phyloP scores from a whole-genome alignment of 169 alveolate species.

The Plasmodium ovale region DNA sequence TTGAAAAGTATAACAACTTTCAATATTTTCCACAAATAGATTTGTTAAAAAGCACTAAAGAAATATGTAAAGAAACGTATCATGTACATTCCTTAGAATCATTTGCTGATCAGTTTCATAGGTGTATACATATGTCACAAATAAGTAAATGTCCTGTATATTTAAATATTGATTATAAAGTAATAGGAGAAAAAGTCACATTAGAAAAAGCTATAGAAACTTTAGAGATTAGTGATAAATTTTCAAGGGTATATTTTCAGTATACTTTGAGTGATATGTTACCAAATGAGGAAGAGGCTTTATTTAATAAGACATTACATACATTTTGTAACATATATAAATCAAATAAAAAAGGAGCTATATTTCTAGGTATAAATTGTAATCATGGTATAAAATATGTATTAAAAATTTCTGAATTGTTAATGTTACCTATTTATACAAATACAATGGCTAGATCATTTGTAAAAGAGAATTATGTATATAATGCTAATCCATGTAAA shows the following conservation, averaged over 20 bases:
- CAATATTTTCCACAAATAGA: conserved; percentile 61
- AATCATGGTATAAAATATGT: conserved; percentile 59
- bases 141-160: conserved; percentile 34
- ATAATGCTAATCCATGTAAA: conserved; percentile 63
- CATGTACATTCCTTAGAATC: conserved; percentile 49
- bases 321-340: conserved; percentile 14
- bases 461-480: conserved; percentile 57
- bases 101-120: conserved; percentile 11
- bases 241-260: neutral
- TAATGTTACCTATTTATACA: conserved; percentile 50
- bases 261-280: neutral
- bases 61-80: conserved; percentile 32
- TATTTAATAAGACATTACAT: neutral
- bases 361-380: conserved; percentile 64
- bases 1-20: conserved; percentile 56
- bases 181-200: conserved; percentile 12
- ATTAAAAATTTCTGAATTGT: conserved; percentile 25
- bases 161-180: conserved; percentile 46
- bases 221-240: neutral
- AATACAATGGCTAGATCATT: conserved; percentile 54
- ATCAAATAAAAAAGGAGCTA: conserved; percentile 47
- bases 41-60: conserved; percentile 45
- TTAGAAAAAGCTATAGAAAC: conserved; percentile 28
- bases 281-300: neutral
- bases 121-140: neutral